Evolutionary conservation across 352 stramenopile genomes (phyloP).

Genomic region (Phytophthora colocasiae): DNA sequence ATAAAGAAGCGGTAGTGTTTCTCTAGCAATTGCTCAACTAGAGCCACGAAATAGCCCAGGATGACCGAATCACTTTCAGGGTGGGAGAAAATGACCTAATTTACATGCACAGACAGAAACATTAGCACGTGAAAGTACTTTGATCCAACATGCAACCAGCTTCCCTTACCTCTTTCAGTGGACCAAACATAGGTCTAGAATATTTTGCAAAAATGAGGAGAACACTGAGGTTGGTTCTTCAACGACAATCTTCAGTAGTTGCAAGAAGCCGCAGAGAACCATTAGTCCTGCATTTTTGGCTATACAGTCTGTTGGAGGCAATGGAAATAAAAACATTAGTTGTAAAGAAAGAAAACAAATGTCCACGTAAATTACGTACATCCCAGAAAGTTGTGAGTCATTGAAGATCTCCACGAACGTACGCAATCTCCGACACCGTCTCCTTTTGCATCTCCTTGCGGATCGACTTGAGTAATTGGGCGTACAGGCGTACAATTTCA

Average conservation of each 20-base stretch:
- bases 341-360: neutral
- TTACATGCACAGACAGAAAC: neutral
- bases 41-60: conserved; percentile 70
- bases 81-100: conserved; percentile 75
- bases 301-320: conserved; percentile 52
- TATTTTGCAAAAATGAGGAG: conserved; percentile 75
- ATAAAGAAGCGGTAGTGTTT: conserved; percentile 89
- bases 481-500: conserved; percentile 80
- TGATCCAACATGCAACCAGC: neutral
- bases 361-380: conserved; percentile 48
- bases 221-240: conserved; percentile 80
- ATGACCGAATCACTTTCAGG: conserved; percentile 75
- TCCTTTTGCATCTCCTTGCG: conserved; percentile 87
- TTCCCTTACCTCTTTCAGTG: conserved; percentile 71
- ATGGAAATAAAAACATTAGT: conserved; percentile 1
- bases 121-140: neutral
- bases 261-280: conserved; percentile 81
- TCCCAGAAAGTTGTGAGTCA: conserved; percentile 64
- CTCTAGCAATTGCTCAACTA: conserved; percentile 79
- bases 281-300: conserved; percentile 65
- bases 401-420: conserved; percentile 87
- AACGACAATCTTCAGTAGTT: conserved; percentile 80
- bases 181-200: conserved; percentile 79
- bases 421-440: conserved; percentile 62
- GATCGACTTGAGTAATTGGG: conserved; percentile 80